These are phyloP conservation scores for Monosporascus sp. DNA, from an alignment of 2,329 filamentous ascomycete genomes.

Conservation along the genomic window DNA sequence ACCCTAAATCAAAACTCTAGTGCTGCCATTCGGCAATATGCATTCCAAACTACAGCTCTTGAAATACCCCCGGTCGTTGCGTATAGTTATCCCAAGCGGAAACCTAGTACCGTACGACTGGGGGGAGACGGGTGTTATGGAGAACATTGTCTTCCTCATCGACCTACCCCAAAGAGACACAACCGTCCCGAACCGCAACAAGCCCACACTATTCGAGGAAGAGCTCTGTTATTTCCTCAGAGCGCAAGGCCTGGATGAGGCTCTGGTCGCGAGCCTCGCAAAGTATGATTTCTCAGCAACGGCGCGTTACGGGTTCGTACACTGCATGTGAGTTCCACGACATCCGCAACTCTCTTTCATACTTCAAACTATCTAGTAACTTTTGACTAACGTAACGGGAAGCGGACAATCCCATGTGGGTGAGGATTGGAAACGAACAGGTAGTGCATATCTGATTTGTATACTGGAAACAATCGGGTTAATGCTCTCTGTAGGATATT, in stretches of 20 bases:
- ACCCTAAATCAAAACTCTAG: not conserved
- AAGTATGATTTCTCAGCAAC: slow-evolving; percentile 82
- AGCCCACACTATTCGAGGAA: slow-evolving; percentile 52
- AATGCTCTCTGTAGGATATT: slow-evolving; percentile 53
- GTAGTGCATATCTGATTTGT: slow-evolving; percentile 18
- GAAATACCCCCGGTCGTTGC: slow-evolving; percentile 67
- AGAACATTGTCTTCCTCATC: slow-evolving; percentile 89
- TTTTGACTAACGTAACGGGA: slow-evolving; percentile 13
- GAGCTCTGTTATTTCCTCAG: slow-evolving; percentile 67
- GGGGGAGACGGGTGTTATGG: slow-evolving; percentile 79
- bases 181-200: slow-evolving; percentile 25
- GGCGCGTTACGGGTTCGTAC: slow-evolving; percentile 68
- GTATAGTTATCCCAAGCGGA: slow-evolving; percentile 80
- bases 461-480: slow-evolving; percentile 2
- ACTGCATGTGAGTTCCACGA: slow-evolving; percentile 62
- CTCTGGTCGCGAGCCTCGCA: slow-evolving; percentile 60
- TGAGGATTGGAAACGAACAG: slow-evolving; percentile 37
- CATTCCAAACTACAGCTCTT: slow-evolving; percentile 92
- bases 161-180: slow-evolving; percentile 64
- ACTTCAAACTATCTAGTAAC: not conserved
- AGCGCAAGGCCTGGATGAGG: slow-evolving; percentile 59
- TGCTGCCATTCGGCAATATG: slow-evolving; percentile 73
- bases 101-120: slow-evolving; percentile 85
- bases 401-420: slow-evolving; percentile 53
- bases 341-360: not conserved